Conservation (phyloP, 2,329 filamentous ascomycete genomes). For the Xylariaceae sp. region DNA sequence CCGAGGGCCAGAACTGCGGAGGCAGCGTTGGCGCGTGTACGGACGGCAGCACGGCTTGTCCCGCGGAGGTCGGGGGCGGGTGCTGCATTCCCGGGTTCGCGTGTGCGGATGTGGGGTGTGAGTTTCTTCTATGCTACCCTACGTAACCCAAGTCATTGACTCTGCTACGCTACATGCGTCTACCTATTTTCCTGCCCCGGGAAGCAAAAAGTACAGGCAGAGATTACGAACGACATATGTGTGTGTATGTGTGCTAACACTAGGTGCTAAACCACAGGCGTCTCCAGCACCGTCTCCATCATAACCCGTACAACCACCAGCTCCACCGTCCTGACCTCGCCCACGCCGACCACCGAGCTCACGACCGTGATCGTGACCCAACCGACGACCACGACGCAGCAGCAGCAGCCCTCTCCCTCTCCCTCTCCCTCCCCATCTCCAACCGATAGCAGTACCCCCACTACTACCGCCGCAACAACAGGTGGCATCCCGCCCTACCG, state of each 20-base stretch:
- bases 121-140: constrained; percentile 39
- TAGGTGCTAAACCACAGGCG: constrained; percentile 31
- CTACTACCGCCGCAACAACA: constrained; percentile 43
- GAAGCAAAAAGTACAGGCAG: not conserved
- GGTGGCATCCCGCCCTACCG: constrained; percentile 41
- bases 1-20: constrained; percentile 63
- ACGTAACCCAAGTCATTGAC: not conserved
- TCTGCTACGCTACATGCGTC: not conserved
- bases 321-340: constrained; percentile 40
- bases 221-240: too few species aligned
- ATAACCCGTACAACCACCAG: constrained; percentile 45
- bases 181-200: too few species aligned
- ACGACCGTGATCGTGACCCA: constrained; percentile 45
- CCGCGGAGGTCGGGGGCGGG: constrained; percentile 67
- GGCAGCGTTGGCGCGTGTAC: constrained; percentile 66
- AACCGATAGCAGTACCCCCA: constrained; percentile 32
- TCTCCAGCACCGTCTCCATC: constrained; percentile 37
- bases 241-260: constrained; percentile 2
- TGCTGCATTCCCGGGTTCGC: constrained; percentile 75
- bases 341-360: constrained; percentile 37
- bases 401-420: constrained; percentile 4
- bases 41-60: constrained; percentile 65
- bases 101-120: constrained; percentile 72
- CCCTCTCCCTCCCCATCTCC: constrained; percentile 37
- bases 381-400: constrained; percentile 42